These are phyloP conservation scores for Anthoceros angustus DNA, from an alignment of 225 moss, liverwort and hornwort genomes.

Conservation along the genomic window DNA sequence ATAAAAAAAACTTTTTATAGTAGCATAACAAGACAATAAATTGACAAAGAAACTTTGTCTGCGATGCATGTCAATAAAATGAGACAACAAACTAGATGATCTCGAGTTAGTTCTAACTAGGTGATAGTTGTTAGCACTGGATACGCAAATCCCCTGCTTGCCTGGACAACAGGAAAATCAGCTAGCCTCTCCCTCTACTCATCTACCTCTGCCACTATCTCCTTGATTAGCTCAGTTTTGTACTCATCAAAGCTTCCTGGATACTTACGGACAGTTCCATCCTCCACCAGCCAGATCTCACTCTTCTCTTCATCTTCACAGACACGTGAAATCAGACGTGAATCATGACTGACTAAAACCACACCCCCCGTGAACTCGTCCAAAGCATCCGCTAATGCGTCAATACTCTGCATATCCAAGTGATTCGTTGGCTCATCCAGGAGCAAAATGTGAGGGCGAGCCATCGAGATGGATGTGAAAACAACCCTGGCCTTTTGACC, in stretches of 20 bases:
- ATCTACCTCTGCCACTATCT: slow-evolving; percentile 76
- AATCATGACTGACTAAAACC: slow-evolving; percentile 82
- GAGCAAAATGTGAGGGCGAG: slow-evolving; percentile 78
- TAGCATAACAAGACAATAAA: too few species aligned
- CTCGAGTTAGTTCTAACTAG: too few species aligned
- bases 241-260: slow-evolving; percentile 82
- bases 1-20: too few species aligned
- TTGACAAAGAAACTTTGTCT: too few species aligned
- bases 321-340: slow-evolving; percentile 80
- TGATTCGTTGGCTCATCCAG: slow-evolving; percentile 95
- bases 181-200: slow-evolving; percentile 24
- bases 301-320: slow-evolving; percentile 84
- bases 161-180: too few species aligned
- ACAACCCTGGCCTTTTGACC: slow-evolving; percentile 96
- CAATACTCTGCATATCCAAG: slow-evolving; percentile 97
- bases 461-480: slow-evolving; percentile 87
- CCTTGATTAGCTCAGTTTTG: slow-evolving; percentile 74
- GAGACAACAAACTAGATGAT: too few species aligned
- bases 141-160: too few species aligned
- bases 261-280: slow-evolving; percentile 62
- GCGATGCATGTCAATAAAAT: too few species aligned
- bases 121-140: too few species aligned
- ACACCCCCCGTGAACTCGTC: slow-evolving; percentile 86
- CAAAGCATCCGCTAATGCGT: slow-evolving; percentile 86
- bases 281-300: slow-evolving; percentile 90